Percentiles rank a stretch among this genome's conserved stretches.
Evolutionary conservation across 495 filamentous ascomycete species (phyloP).

Genomic region (Articulospora tetracladia): DNA sequence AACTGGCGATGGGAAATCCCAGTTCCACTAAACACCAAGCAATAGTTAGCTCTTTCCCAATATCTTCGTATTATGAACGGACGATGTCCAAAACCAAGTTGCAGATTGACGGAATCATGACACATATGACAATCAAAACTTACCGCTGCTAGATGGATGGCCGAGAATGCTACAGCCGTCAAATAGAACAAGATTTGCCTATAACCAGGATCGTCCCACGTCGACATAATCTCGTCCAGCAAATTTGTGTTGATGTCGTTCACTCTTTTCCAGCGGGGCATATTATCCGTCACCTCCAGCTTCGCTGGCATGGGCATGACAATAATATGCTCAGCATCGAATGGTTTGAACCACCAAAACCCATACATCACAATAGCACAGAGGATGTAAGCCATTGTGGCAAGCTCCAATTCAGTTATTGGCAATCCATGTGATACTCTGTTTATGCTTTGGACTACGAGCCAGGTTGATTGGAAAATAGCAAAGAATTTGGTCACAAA

Average conservation of each 20-base stretch:
- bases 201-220: no score
- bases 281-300: slow-evolving; percentile 4
- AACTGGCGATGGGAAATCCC: slow-evolving; percentile 15
- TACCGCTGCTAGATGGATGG: no score
- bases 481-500: slow-evolving; percentile 31
- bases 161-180: no score
- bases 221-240: neutral
- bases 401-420: slow-evolving; percentile 32
- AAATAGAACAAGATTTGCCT: no score
- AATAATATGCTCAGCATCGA: slow-evolving; percentile 20
- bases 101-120: no score
- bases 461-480: slow-evolving; percentile 34
- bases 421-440: slow-evolving; percentile 24
- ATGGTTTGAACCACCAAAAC: slow-evolving; percentile 36
- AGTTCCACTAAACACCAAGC: slow-evolving; percentile 26
- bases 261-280: neutral
- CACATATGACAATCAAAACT: no score
- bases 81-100: no score
- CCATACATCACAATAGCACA: slow-evolving; percentile 35
- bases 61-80: neutral
- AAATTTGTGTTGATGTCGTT: neutral
- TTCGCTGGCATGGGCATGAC: slow-evolving; percentile 7
- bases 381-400: slow-evolving; percentile 31
- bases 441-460: slow-evolving; percentile 30
- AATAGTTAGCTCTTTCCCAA: slow-evolving; percentile 3